Base-by-base conservation (phyloP, 106 monocot species). In the Allium cepa region DNA sequence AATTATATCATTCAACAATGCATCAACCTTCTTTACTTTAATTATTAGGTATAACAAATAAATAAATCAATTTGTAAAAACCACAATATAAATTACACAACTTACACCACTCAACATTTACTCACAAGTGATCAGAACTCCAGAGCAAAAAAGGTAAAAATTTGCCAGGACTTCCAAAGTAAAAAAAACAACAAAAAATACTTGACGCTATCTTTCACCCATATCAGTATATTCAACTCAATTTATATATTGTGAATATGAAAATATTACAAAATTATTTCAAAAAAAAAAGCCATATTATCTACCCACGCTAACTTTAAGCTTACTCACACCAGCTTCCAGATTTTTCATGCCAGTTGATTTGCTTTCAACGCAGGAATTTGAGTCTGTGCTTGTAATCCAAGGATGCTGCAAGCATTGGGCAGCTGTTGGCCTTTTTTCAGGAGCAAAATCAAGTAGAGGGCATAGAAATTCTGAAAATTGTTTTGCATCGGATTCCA, bases 381-480 rank as follows among this genome's bases (percentile, higher is more conserved):
- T 66, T 15, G 56, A 9, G 22, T 51, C 58, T 28, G 56, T 51
- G 45, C 7, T 53, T 15, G 66, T 64, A 15, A 97, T 77, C 90
- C 94, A 94, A 15, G 82, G 72, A 64, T 97, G 88, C 50, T 82
- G 68, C 36, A 92, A 77, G 69, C 86, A 92, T 36, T 81, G 63
- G 48, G 72, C 78, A 51, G 96, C 96, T 9, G 86, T 75, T 18
- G 96, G 88, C 65, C 92, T 69, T 62, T 86, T 84, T 60, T 97
- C 96, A 8, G 96, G 92, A 11, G 75, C 73, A 68, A 88, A 97
- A 69, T 97, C 77, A 26, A 97, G 82, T 26, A 92, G 79, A 26
- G 96, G 88, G 51, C 66, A 65, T 57, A 97, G 84, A 74, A 97
- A 92, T 9, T 92, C 59, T 17, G 86, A 71, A 68, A 92, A 82